A percentile compares a stretch with the other conserved stretches of the same genome.
Conservation (phyloP, 2,329 filamentous ascomycete genomes). For the Penicillium glabrum region DNA sequence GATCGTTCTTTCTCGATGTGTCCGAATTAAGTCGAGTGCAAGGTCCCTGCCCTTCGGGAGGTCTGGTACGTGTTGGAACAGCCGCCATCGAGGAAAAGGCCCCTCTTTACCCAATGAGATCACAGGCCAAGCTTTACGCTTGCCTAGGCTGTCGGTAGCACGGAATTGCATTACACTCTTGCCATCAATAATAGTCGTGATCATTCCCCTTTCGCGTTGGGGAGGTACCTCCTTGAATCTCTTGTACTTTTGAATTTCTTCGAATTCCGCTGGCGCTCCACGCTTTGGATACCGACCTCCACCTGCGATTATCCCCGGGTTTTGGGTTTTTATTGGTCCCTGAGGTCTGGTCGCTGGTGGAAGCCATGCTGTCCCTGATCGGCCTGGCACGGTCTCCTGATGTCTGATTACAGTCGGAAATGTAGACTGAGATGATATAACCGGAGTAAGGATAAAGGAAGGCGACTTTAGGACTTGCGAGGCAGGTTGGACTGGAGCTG, state of each 20-base stretch:
- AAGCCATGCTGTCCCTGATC: background rate
- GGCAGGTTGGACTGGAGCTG: background rate
- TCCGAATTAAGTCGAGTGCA: slow-evolving; percentile 7
- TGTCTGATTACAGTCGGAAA: background rate
- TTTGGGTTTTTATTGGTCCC: background rate
- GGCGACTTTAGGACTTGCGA: background rate
- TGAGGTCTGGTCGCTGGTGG: background rate
- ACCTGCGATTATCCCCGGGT: background rate
- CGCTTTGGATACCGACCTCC: background rate
- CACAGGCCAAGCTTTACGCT: background rate
- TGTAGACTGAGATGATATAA: background rate
- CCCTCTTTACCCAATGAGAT: slow-evolving; percentile 13
- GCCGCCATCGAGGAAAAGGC: slow-evolving; percentile 15
- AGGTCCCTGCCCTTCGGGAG: background rate
- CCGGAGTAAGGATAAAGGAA: background rate
- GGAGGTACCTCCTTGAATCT: background rate
- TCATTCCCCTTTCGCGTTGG: background rate
- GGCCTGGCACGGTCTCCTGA: background rate
- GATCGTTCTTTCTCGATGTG: slow-evolving; percentile 3
- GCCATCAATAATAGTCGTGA: background rate
- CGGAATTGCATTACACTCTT: background rate
- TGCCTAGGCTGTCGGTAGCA: background rate
- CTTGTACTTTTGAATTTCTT: background rate
- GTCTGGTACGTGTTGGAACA: background rate
- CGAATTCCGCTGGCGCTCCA: background rate